These are phyloP conservation scores for Tolypocladium tropicale DNA, from an alignment of 2,329 filamentous ascomycete species.

Conservation along the genomic window DNA sequence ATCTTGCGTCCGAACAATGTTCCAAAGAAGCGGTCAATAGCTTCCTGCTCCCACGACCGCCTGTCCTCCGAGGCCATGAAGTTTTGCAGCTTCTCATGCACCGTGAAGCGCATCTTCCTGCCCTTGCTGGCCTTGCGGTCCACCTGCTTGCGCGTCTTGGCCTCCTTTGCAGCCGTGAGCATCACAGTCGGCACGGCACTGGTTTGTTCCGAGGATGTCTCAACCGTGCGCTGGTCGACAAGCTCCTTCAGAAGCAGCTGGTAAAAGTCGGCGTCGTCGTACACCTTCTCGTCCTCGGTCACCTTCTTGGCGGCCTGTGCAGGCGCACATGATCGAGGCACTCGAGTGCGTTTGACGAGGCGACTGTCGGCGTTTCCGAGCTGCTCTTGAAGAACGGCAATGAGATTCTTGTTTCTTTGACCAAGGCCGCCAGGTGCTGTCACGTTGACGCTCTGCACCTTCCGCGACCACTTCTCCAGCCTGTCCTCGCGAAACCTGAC, in stretches of 20 bases:
- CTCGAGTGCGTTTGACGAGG: slow-evolving; percentile 57
- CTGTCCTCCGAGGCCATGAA: slow-evolving; percentile 93
- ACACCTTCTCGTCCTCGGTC: slow-evolving; percentile 54
- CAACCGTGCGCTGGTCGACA: slow-evolving; percentile 75
- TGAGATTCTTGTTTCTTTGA: slow-evolving; percentile 34
- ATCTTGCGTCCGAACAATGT: slow-evolving; percentile 64
- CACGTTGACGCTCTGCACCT: slow-evolving; percentile 42
- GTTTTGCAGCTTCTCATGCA: slow-evolving; percentile 95
- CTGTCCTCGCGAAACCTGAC: slow-evolving; percentile 55
- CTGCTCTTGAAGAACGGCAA: slow-evolving; percentile 59
- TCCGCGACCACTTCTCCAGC: slow-evolving; percentile 84
- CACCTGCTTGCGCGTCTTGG: slow-evolving; percentile 71
- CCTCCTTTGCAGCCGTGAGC: slow-evolving; percentile 62
- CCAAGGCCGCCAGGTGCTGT: slow-evolving; percentile 14
- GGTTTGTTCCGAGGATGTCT: slow-evolving; percentile 41
- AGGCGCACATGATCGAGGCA: slow-evolving; percentile 68
- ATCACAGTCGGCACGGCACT: slow-evolving; percentile 43
- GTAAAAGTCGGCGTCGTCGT: slow-evolving; percentile 94
- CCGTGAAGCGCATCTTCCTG: slow-evolving; percentile 84
- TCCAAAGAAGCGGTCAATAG: slow-evolving; percentile 68
- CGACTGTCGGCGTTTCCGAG: slow-evolving; percentile 52
- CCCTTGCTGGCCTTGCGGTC: slow-evolving; percentile 95
- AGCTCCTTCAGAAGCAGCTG: slow-evolving; percentile 86
- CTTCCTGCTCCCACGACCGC: slow-evolving; percentile 67
- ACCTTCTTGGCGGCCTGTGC: slow-evolving; percentile 50